Evolutionary conservation across 306 rosid genomes (phyloP), one percentile per base, ranked within the genome.

Genomic region (Sindora glabra): DNA sequence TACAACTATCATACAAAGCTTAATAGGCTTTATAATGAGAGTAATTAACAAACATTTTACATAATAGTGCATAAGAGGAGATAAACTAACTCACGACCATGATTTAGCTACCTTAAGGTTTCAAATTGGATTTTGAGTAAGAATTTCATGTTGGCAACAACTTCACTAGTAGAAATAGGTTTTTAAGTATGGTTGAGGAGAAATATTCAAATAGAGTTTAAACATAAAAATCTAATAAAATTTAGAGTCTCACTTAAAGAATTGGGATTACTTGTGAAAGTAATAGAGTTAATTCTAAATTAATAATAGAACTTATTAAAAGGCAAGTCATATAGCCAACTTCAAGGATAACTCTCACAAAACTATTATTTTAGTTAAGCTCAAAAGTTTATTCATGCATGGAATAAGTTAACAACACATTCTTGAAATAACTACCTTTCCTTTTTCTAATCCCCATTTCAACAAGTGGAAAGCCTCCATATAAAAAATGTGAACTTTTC

Each of bases 211-310:
- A 21, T 29, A 19, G 24, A 19, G 70, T 74, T 55, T 45, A 74
- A 56, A 55, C 71, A 62, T 22, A 62, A 53, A 27, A 59, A 71
- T 19, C 39, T 59, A 63, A 21, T 13, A 60, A 59, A 18, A 61
- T 56, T 70, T 62, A 70, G 80, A 60, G 70, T 58, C 75, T 74
- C 77, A 79, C 68, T 77, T 79, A 63, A 79, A 80, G 84, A 79
- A 56, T 79, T 77, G 74, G 84, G 84, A 79, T 79, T 80, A 79
- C 84, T 80, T 79, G 84, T 79, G 84, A 79, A 74, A 73, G 72
- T 79, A 79, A 79, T 61, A 69, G 55, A 79, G 77, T 70, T 70
- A 65, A 68, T 66, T 47, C 56, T 69, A 65, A 56, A 73, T 78
- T 66, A 51, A 74, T 32, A 69, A 46, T 60, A 59, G 66, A 64